These are phyloP conservation scores for Astragalus membranaceus DNA, from an alignment of 306 rosid species.

Conservation along the genomic window DNA sequence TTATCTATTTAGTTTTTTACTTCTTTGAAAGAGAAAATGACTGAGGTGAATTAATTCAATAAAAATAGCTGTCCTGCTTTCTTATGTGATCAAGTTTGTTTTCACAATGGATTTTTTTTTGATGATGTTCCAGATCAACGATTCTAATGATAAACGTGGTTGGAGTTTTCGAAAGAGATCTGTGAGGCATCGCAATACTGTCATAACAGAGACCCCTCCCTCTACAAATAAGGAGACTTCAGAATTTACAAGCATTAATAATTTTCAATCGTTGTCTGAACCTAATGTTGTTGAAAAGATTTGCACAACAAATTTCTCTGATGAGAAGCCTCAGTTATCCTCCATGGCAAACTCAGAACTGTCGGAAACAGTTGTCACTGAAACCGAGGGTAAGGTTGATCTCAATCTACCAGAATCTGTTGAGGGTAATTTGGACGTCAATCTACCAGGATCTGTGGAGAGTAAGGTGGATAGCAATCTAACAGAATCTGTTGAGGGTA, in stretches of 20 bases:
- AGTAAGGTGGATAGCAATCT: conserved; percentile 30
- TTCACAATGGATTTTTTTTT: background rate
- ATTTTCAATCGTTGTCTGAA: conserved; percentile 37
- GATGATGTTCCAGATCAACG: conserved; percentile 46
- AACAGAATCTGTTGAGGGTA: conserved; percentile 47
- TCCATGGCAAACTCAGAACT: conserved; percentile 34
- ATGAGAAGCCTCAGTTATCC: conserved; percentile 51
- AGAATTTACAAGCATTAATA: conserved; percentile 40
- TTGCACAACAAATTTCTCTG: conserved; percentile 31
- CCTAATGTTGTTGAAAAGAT: conserved; percentile 51
- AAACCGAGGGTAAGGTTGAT: conserved; percentile 40
- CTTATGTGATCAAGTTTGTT: background rate
- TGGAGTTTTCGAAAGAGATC: conserved; percentile 97
- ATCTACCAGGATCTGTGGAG: conserved; percentile 38
- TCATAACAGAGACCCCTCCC: conserved; percentile 45
- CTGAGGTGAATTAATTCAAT: too few species aligned
- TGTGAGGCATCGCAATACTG: conserved; percentile 79
- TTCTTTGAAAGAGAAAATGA: too few species aligned
- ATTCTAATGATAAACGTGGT: conserved; percentile 69
- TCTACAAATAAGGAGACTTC: conserved; percentile 56
- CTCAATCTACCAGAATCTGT: conserved; percentile 43
- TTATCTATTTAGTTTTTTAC: too few species aligned
- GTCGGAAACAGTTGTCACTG: conserved; percentile 27
- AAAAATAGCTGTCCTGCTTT: too few species aligned
- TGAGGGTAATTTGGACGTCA: conserved; percentile 31